Percentiles rank a stretch among this genome's conserved stretches.
Evolutionary conservation across 805 yeast genomes (phyloP).

Genomic region (Pichia manshurica): DNA sequence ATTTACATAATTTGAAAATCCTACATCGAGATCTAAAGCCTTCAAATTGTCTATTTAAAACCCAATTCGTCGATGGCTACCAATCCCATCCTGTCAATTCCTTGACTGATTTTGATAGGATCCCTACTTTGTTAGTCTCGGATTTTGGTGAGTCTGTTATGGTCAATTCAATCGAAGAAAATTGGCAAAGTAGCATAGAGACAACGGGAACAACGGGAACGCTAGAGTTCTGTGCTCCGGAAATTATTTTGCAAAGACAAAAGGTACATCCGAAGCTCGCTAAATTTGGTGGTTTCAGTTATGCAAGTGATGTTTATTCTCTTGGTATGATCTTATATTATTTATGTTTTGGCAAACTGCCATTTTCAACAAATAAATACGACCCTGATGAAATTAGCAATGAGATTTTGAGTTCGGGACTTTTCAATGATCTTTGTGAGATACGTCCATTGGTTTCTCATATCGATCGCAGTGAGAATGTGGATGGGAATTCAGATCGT

Average conservation of each 20-base stretch:
- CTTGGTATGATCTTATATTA: constrained; percentile 78
- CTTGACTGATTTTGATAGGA: constrained; percentile 22
- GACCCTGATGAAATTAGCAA: constrained; percentile 20
- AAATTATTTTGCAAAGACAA: constrained; percentile 40
- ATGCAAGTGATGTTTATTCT: constrained; percentile 73
- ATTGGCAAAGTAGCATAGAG: constrained; percentile 33
- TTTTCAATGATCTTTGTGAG: constrained; percentile 21
- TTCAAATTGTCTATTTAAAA: constrained; percentile 68
- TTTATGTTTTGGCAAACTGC: constrained; percentile 65
- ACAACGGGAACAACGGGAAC: constrained; percentile 88
- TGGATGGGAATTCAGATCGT: background rate
- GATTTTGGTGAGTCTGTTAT: constrained; percentile 88
- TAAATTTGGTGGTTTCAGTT: constrained; percentile 51
- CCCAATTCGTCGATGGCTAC: constrained; percentile 24
- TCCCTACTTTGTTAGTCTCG: constrained; percentile 73
- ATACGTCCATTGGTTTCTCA: constrained; percentile 11
- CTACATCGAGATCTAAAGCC: constrained; percentile 90
- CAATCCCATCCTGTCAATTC: constrained; percentile 19
- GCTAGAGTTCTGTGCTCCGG: constrained; percentile 84
- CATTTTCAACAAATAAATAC: constrained; percentile 37
- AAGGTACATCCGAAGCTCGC: constrained; percentile 20
- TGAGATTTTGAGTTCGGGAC: constrained; percentile 21
- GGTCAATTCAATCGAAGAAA: constrained; percentile 43
- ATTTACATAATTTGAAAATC: constrained; percentile 67
- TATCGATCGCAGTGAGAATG: background rate